Base-by-base conservation (phyloP, 352 stramenopile species). In the Phytophthora capsici region DNA sequence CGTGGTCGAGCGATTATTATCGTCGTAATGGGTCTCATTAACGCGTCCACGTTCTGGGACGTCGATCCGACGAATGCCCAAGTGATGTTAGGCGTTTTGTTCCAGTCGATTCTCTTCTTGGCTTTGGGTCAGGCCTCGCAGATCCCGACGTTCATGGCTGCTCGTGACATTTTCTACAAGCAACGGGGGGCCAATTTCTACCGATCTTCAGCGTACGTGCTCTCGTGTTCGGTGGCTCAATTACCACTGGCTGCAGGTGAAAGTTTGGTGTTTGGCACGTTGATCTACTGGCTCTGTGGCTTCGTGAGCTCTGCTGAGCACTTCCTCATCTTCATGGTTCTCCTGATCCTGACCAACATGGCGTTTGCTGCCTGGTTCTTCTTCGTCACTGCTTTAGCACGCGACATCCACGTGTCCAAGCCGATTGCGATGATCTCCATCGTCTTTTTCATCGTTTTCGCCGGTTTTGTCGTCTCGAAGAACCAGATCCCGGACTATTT, bases 271-370 rank as follows among this genome's bases (percentile, higher is more conserved):
- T 96, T 94, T 71, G 86, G 84, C 9, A 81, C 73, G 9, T 50
- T 96, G 41, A 58, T 94, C 14, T 94, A 96, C 46, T 96, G 81
- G 73, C 77, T 94, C 50, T 78, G 86, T 26, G 88, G 86, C 17
- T 81, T 82, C 28, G 51, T 60, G 22, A 46, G 30, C 6, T 43
- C 62, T 12, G 65, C 54, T 0, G 30, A 46, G 4, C 22, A 47
- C 3, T 89, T 78, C 63, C 30, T 88, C 26, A 56, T 81, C 36
- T 89, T 85, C 61, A 52, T 72, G 38, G 6, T 70, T 8, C 26
- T 75, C 19, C 22, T 85, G 22, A 56, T 87, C 26, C 22, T 84
- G 34, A 69, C 63, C 6, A 82, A 82, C 36, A 32, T 87, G 40
- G 48, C 69, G 25, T 80, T 88, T 36, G 60, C 54, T 6, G 47